phyloP scores from a whole-genome alignment of 495 filamentous ascomycete species.

The Immersiella caudata region DNA sequence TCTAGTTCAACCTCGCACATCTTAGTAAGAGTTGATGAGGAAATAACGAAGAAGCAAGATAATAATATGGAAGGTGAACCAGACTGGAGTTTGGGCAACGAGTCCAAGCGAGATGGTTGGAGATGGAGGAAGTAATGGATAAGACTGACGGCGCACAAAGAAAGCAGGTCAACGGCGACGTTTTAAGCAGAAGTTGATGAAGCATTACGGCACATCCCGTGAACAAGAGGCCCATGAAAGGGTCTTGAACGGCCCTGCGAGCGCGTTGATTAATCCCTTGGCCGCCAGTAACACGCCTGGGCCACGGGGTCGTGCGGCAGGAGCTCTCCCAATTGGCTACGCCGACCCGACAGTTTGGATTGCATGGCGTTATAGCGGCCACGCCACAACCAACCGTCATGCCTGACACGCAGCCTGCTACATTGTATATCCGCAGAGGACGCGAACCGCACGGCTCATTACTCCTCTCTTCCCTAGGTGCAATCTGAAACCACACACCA shows the following conservation, averaged over 20 bases:
- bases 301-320: background rate
- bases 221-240: background rate
- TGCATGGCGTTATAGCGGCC: background rate
- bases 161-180: background rate
- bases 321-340: background rate
- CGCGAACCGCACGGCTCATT: background rate
- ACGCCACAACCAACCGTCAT: background rate
- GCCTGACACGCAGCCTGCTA: background rate
- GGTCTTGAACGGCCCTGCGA: background rate
- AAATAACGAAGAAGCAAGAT: background rate
- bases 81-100: too few species aligned
- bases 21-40: background rate
- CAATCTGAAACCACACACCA: background rate
- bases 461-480: background rate
- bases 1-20: slow-evolving; percentile 3
- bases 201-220: background rate
- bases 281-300: too few species aligned
- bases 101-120: background rate
- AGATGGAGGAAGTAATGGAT: background rate
- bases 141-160: background rate
- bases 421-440: too few species aligned
- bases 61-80: background rate
- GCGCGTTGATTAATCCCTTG: background rate
- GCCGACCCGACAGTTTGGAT: background rate
- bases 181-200: background rate